Base-by-base conservation (phyloP, 2,329 filamentous ascomycete species). In the Fusarium sarcochroum region DNA sequence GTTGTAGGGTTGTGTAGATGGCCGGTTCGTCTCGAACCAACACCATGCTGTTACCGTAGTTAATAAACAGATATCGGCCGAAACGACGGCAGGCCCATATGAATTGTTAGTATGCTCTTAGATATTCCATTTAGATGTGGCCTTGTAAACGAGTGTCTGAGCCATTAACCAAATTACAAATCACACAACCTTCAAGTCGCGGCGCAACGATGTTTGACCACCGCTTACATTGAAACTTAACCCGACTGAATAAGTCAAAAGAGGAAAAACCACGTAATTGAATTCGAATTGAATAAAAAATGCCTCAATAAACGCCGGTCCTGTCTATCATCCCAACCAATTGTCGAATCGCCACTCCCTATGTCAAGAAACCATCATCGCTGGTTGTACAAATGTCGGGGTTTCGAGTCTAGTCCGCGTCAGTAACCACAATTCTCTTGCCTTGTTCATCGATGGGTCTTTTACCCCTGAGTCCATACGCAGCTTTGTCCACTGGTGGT, bases 401-500 rank as follows among this genome's bases (percentile, higher is more conserved):
- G 15, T 66, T 46, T 59, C 64, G 14, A 54, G 40, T 47, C 56
- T 51, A 9, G 11, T 32, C 49, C 52, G 32, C 9, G 50, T 58
- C 9, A 59, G 41, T 6, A 42, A 25, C 68, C 64, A 70, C 14
- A 68, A 21, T 15, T 21, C 17, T 21, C 55, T 55, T 18, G 54
- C 49, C 38, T 38, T 52, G 17, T 21, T 34, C 42, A 25, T 55
- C 15, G 8, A 10, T 21, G 18, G 20, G 10, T 46, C 34, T 1
- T 38, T 17, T 6, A 6, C n/a, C 10, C 30, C 34, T 1, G 37
- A 20, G 20, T 15, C 14, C 15, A 47, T 20, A 27, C 17, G 11
- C 6, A 72, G 25, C 7, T 49, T n/a, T 14, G 25, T 42, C 69
- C 69, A 73, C 9, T 17, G 15, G 51, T 69, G 54, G 11, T 58